Base-by-base conservation (phyloP, 768 basidiomycete species). In the Termitomyces sp. region DNA sequence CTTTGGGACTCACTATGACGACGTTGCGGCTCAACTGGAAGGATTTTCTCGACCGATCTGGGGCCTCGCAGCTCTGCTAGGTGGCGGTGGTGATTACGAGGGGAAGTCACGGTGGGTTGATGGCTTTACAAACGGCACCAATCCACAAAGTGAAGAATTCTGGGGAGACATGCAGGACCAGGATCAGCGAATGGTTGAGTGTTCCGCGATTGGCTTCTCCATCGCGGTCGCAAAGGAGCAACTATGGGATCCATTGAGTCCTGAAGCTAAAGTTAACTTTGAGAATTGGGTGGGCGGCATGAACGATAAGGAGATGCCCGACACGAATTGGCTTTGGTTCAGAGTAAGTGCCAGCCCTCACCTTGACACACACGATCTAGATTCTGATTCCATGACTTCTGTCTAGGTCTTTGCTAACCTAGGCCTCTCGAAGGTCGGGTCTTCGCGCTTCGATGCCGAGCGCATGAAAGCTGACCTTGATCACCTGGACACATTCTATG, bases 271-370 rank as follows among this genome's bases (percentile, higher is more conserved):
- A 71, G 70, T 69, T 58, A 79, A 84, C 59, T 76, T 90, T 39
- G 87, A 83, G 61, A 72, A 72, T 12, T 91, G 89, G 86, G 75
- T 91, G 3, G 82, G 85, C 8, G 82, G 85, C 0, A 89, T 91
- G 81, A 91, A 89, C 66, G 85, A 87, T 70, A 90, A 89, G 75
- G 81, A 86, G 60, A 90, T 91, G 88, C 88, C 88, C 26, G 87
- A 90, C 66, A 90, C 88, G 7, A 91, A 91, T 65, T 90, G 89
- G 88, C 76, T 92, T 6, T 91, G 89, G 89, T 91, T 91, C 72
- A 78, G 88, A 57, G 88, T 85, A 56, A 44, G 81, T 30, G 30
- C 8, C 37, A 12, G 16, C 36, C 33, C 20, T 34, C n/a, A 16
- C 47, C 40, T 16, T 37, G 33, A 4, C 32, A 33, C 8, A 27